Evolutionary conservation across 805 yeast genomes (phyloP).

Genomic region (Barnettozyma californica): DNA sequence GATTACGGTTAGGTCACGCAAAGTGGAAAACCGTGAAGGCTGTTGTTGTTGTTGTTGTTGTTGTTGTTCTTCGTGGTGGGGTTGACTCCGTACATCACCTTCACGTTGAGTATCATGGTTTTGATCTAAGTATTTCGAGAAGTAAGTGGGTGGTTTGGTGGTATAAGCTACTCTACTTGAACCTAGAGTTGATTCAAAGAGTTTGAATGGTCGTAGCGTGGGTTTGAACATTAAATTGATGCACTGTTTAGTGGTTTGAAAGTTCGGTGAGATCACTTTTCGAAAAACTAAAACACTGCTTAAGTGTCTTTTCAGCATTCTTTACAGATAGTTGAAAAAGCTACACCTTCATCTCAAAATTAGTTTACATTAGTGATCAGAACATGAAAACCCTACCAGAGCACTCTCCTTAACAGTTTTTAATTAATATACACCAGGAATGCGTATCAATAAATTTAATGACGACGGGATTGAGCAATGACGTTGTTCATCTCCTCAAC

Average conservation of each 20-base stretch:
- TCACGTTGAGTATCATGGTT: neutral
- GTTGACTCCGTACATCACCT: neutral
- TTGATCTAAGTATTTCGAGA: conserved; percentile 2
- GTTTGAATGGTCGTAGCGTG: neutral
- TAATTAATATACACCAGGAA: conserved; percentile 6
- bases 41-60: neutral
- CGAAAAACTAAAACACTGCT: neutral
- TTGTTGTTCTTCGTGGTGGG: neutral
- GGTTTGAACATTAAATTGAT: neutral
- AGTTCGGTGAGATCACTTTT: neutral
- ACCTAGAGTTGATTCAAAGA: neutral
- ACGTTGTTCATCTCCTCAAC: conserved; percentile 96
- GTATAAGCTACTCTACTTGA: neutral
- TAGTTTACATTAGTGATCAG: conserved; percentile 1
- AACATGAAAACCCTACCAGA: conserved; percentile 2
- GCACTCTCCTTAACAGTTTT: neutral
- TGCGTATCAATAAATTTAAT: conserved; percentile 36
- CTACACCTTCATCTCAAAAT: neutral
- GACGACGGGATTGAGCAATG: conserved; percentile 97
- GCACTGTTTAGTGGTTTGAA: neutral
- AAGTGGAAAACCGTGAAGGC: conserved; percentile 7
- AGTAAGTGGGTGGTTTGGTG: conserved; percentile 8
- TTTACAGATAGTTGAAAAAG: neutral
- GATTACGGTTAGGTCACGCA: conserved; percentile 37
- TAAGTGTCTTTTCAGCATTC: neutral